Percentiles rank a stretch among this genome's conserved stretches.
phyloP scores from a whole-genome alignment of 2,329 filamentous ascomycete species.

The Paecilomyces sp. region DNA sequence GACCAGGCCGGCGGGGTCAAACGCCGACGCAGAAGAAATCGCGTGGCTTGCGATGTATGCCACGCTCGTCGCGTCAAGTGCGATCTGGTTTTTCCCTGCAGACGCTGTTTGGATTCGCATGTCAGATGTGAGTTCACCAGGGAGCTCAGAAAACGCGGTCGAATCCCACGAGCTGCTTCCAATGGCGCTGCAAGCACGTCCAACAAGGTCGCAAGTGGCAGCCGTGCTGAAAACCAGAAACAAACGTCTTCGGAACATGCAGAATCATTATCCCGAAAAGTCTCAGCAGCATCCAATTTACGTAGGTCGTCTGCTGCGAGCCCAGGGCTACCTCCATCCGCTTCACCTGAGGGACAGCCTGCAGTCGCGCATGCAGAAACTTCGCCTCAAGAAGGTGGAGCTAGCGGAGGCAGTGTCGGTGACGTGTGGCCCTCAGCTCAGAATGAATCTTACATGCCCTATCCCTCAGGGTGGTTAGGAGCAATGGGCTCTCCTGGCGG shows the following conservation, averaged over 20 bases:
- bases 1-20: not conserved
- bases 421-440: slow-evolving; percentile 9
- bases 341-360: slow-evolving; percentile 22
- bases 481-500: slow-evolving; percentile 5
- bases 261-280: slow-evolving; percentile 12
- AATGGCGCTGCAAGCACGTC: not conserved
- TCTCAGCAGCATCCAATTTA: slow-evolving; percentile 16
- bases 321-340: slow-evolving; percentile 11
- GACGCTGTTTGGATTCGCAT: slow-evolving; percentile 75
- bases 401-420: slow-evolving; percentile 1
- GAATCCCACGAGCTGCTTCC: slow-evolving; percentile 65
- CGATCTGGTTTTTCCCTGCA: slow-evolving; percentile 84
- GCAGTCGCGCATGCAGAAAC: slow-evolving; percentile 14
- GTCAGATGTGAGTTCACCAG: slow-evolving; percentile 74
- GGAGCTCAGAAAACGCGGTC: slow-evolving; percentile 88
- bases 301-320: slow-evolving; percentile 22
- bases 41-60: slow-evolving; percentile 79
- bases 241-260: slow-evolving; percentile 3
- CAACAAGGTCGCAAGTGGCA: slow-evolving; percentile 1
- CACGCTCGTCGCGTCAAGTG: slow-evolving; percentile 91
- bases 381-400: slow-evolving; percentile 11
- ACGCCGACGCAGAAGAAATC: slow-evolving; percentile 14
- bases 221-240: slow-evolving; percentile 2
- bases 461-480: slow-evolving; percentile 4
- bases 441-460: slow-evolving; percentile 6